Evolutionary conservation across 768 basidiomycete species (phyloP).

Genomic region (Collybia mongolica): DNA sequence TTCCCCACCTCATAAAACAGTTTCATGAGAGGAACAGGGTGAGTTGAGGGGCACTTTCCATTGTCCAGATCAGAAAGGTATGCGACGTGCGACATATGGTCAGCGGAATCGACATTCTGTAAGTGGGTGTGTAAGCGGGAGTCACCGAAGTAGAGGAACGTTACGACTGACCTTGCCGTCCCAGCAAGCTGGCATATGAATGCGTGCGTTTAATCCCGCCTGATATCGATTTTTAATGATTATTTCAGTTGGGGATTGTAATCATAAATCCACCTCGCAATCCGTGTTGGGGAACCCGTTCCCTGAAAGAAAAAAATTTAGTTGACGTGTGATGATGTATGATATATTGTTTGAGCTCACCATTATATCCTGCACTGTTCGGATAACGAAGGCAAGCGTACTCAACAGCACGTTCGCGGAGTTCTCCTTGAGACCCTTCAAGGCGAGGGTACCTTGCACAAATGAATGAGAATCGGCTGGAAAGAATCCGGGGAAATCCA

Average conservation of each 20-base stretch:
- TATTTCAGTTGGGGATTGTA: neutral
- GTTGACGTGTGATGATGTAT: too few relatives aligned
- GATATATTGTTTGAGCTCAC: constrained; percentile 5
- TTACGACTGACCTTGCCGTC: constrained; percentile 34
- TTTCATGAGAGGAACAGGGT: constrained; percentile 36
- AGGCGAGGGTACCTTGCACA: constrained; percentile 23
- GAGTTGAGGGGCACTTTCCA: constrained; percentile 34
- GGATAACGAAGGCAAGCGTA: constrained; percentile 40
- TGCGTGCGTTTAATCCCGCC: constrained; percentile 34
- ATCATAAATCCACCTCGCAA: constrained; percentile 30
- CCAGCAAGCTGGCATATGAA: constrained; percentile 44
- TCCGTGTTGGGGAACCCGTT: constrained; percentile 42
- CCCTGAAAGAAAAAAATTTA: constrained; percentile 10
- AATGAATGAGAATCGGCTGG: neutral
- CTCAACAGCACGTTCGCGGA: constrained; percentile 36
- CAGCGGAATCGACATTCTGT: constrained; percentile 37
- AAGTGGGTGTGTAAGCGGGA: neutral
- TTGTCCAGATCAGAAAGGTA: constrained; percentile 34
- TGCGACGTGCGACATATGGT: constrained; percentile 34
- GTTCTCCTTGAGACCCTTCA: constrained; percentile 36
- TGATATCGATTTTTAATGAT: neutral
- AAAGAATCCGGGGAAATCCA: neutral
- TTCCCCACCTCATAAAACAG: constrained; percentile 30
- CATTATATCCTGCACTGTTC: constrained; percentile 25
- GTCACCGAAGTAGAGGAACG: neutral